Evolutionary conservation across 2,329 filamentous ascomycete genomes (phyloP), one percentile per base, ranked within the genome.

Genomic region (Colletotrichum gigasporum): DNA sequence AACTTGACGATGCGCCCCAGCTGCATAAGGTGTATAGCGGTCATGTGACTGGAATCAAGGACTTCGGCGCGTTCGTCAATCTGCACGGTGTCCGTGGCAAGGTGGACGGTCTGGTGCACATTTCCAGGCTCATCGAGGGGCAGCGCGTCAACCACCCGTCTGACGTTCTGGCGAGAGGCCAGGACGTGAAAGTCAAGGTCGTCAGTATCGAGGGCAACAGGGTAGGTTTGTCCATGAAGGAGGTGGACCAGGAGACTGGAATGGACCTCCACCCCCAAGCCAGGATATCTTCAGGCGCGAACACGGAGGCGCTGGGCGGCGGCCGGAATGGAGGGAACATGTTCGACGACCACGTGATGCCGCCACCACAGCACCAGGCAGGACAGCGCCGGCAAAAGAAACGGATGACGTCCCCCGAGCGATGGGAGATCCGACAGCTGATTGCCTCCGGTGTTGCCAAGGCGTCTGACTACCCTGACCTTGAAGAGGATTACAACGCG

Each of bases 401-500:
- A 81, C 87, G 96, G 54, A 90, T 98, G 90, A 98, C 95, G 0
- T 97, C 95, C 12, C 96, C 96, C 1, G 96, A 99, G 75, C 84
- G 96, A 73, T 99, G 96, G 95, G 96, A 99, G 76, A 97, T 99
- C 67, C 89, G 95, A 67, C 96, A 99, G 74, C 84, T 99, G 54
- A 98, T 99, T 72, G 94, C 95, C 3, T 97, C 96, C 4, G 96
- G 96, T 45, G 95, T 96, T 8, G 91, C 93, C 16, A 97, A 96
- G 71, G 94, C 93, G 0, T 92, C 92, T 0, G 95, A 98, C 70
- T 97, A 97, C 74, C 96, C 96, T 1, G 95, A 97, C 68, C 85
- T 98, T 26, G 93, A 98, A 69, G 93, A 97, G 70, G 94, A 98
- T 61, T 97, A 97, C 75, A 91, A 97, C 67, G 91, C 92, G 14